Base-by-base conservation (phyloP, 768 basidiomycete genomes). In the Serendipita indica region DNA sequence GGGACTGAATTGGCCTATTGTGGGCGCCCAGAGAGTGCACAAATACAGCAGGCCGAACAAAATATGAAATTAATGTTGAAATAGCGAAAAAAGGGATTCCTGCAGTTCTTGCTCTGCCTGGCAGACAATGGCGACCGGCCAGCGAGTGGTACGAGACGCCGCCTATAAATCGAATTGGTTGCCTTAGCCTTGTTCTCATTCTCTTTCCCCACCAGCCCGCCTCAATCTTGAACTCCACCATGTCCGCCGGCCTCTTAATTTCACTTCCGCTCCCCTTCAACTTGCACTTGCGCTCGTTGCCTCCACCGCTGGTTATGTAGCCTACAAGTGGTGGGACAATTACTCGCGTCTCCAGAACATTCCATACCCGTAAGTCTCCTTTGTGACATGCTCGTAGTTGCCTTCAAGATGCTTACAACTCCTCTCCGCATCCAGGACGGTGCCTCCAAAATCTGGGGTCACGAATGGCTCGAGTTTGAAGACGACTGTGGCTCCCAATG, bases 381-480 rank as follows among this genome's bases (percentile, higher is more conserved):
- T 10, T 10, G n/a, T 37, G 10, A 37, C 35, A 37, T n/a, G 10
- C 35, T 37, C 10, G 12, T 10, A 10, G 10, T n/a, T 37, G n/a
- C 35, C 35, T 37, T n/a, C n/a, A 37, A 10, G 12, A 10, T n/a
- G 41, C 41, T 43, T 18, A 43, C 41, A 4, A 43, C 16, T n/a
- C 41, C 27, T 43, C 41, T n/a, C 16, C 4, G 3, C 27, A 18
- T 43, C 3, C 16, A 43, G 41, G 41, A 43, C 16, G 41, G 41
- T 43, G 41, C 41, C 27, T 43, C 41, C 6, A 43, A n/a, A 3
- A 43, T 70, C 57, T 72, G 70, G 70, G 72, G 72, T 5, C 72
- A 73, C 60, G 72, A 73, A 61, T 65, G 68, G 32, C 60, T 64
- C 22, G 67, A 67, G 6, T 71, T 69, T 62, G 63, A 71, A 35